Base-by-base conservation (phyloP, 225 moss, liverwort and hornwort genomes). In the Lunularia cruciata region DNA sequence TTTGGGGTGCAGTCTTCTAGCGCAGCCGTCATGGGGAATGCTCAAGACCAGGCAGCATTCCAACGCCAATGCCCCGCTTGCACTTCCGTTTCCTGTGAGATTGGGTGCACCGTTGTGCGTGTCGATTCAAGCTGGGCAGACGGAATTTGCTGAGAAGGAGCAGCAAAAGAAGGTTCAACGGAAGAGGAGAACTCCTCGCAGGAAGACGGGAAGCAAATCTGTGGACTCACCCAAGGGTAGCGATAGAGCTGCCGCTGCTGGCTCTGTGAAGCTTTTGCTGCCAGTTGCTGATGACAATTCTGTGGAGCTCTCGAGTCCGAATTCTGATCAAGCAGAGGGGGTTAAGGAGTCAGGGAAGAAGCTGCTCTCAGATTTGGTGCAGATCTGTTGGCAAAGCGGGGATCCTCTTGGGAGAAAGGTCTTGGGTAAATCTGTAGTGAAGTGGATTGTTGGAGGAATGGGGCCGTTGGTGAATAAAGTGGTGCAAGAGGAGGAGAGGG, bases 391-490 rank as follows among this genome's bases (percentile, higher is more conserved):
- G 71, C 73, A 82, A 36, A 77, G 61, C 67, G 86, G 92, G 0
- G 87, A 96, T 40, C 95, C 95, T 4, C 70, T 92, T 38, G 95
- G 95, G 45, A 90, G 79, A 53, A 80, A 59, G 70, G 71, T 79
- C 3, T 47, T 96, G 3, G 95, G 95, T 19, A 89, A 71, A 75
- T 78, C 75, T 51, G 95, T 89, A 22, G 86, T 92, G 69, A 86
- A 76, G 57, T 96, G 95, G 95, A 76, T 92, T 67, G 84, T 80
- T 39, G 74, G 73, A 47, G 95, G 95, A 25, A 80, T 92, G 72
- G 65, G 81, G 39, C 84, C 69, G 1, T 78, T 96, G 75, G 92
- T 84, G 22, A 34, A 57, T 9, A 85, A 86, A 71, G 80, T 96
- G 19, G 89, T 87, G 38, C 79, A 69, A 6, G 88, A 84, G 2